Conservation (phyloP, 768 basidiomycete species). For the Cystoderma amianthinum region DNA sequence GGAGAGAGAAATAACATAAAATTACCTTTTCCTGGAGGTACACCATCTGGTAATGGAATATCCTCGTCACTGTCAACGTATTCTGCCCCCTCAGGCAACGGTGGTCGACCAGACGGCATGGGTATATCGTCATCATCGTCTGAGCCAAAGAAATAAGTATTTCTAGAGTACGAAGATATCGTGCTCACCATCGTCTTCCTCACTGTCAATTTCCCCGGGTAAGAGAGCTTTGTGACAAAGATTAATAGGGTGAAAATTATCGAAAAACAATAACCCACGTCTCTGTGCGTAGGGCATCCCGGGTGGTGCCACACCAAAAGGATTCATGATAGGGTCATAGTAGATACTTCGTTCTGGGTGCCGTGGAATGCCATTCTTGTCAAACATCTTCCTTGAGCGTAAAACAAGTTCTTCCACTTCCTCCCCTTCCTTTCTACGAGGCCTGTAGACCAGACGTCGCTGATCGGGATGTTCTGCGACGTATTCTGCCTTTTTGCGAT, state of each 20-base stretch:
- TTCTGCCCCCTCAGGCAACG: constrained; percentile 50
- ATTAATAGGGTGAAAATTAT: too few species aligned
- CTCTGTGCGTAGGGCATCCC: constrained; percentile 94
- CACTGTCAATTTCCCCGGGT: constrained; percentile 58
- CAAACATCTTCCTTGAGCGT: constrained; percentile 67
- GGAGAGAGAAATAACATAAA: neutral
- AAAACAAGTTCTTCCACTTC: constrained; percentile 29
- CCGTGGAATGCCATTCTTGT: constrained; percentile 77
- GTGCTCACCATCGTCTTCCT: constrained; percentile 37
- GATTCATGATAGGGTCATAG: constrained; percentile 91
- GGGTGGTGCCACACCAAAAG: constrained; percentile 88
- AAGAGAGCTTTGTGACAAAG: constrained; percentile 55
- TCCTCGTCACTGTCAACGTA: constrained; percentile 68
- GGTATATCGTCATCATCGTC: constrained; percentile 56
- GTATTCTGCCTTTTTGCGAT: constrained; percentile 87
- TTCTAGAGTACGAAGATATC: constrained; percentile 2
- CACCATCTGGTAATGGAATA: constrained; percentile 81
- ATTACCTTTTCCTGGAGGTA: constrained; percentile 9
- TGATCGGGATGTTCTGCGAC: constrained; percentile 92
- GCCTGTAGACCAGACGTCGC: constrained; percentile 71
- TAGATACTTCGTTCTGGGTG: constrained; percentile 92
- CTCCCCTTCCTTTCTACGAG: constrained; percentile 38
- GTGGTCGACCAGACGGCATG: constrained; percentile 61
- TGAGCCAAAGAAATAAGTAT: constrained; percentile 8
- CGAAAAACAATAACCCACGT: constrained; percentile 46